Percentiles rank a stretch among this genome's conserved stretches.
Conservation (phyloP, 148 eudicot species). For the Beta vulgaris region DNA sequence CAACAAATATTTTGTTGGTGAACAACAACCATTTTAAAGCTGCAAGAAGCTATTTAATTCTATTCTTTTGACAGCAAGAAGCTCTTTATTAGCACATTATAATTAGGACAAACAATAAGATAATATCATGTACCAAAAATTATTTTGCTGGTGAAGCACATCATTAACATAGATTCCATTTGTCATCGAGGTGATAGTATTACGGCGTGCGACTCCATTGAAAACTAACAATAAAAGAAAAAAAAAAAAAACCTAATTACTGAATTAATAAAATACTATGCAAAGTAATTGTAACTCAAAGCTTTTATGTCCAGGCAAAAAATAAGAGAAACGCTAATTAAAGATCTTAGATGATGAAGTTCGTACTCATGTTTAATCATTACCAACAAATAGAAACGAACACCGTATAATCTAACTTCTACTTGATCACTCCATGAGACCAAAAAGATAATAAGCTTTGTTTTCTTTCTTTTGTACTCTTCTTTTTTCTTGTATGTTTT, state of each 20-base stretch:
- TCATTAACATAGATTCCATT: not conserved
- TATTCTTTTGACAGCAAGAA: too few species aligned
- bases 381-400: not conserved
- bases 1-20: too few species aligned
- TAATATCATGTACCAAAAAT: not conserved
- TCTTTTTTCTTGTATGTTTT: not conserved
- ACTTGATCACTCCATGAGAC: not conserved
- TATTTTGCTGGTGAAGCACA: constrained; percentile 3
- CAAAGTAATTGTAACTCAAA: constrained; percentile 14
- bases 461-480: not conserved
- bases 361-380: constrained; percentile 17
- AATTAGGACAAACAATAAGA: not conserved
- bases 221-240: constrained; percentile 1
- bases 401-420: not conserved
- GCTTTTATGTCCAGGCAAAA: not conserved
- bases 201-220: not conserved
- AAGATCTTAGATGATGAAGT: not conserved
- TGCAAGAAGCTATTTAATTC: too few species aligned
- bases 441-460: not conserved
- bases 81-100: too few species aligned
- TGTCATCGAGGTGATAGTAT: not conserved
- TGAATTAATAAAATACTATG: not conserved
- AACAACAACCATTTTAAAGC: too few species aligned
- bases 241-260: not conserved
- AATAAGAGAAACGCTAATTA: not conserved